Base-by-base conservation (phyloP, 495 filamentous ascomycete species). In the Stereocaulon alpinum region DNA sequence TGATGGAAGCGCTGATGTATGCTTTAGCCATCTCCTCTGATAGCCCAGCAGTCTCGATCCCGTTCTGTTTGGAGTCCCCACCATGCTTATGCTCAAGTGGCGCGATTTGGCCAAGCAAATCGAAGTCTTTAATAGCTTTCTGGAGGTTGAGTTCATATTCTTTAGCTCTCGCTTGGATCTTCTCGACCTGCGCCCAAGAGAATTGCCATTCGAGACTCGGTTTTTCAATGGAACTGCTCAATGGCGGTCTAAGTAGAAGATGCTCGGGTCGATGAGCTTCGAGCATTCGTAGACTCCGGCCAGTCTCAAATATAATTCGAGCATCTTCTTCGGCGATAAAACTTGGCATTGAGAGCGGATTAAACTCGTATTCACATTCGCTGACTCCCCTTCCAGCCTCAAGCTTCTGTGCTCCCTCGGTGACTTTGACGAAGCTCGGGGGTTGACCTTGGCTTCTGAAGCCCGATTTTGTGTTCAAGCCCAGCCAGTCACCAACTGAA, bases 401-500 rank as follows among this genome's bases (percentile, higher is more conserved):
- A 57, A 83, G 77, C 37, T 83, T 76, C 63, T 69, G 76, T 49
- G 73, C 70, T 27, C 78, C 77, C 56, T 82, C 76, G 44, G 81
- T 81, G 0, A 87, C 71, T 41, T 75, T 78, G 48, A 89, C 81
- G 69, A 89, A 92, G 30, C 70, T 71, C 24, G 63, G 71, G 40
- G 61, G 71, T 56, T 74, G 76, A 0, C 75, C 72, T 0, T 75
- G 70, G 41, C 56, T 64, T 14, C 72, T 71, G 5, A 79, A 64
- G 6, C 77, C 74, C 17, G 74, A 71, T 56, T 85, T 83, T 9
- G 74, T 68, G 55, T 74, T 80, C 11, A 93, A 74, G 0, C 91
- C 91, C 58, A 91, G 78, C 88, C 89, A 95, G 55, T 83, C 80
- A 47, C 87, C 82, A 2, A 87, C 73, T 52, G 85, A 80, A 18